These are phyloP conservation scores for Corchorus olitorius DNA, from an alignment of 345 rosid species.

Conservation along the genomic window DNA sequence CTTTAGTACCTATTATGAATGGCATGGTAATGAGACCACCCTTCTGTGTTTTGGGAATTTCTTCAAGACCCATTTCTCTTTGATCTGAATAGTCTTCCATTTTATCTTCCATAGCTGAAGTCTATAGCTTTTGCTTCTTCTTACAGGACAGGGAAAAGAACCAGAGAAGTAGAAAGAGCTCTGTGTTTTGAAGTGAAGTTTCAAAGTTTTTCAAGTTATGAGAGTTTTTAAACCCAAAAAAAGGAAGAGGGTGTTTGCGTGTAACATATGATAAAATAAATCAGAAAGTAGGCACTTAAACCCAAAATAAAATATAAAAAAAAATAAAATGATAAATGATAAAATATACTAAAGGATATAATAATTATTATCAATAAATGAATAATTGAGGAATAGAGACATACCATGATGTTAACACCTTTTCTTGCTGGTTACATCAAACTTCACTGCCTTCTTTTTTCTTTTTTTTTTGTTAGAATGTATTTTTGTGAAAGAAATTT, in stretches of 20 bases:
- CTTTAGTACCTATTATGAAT: slow-evolving; percentile 59
- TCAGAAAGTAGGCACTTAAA: slow-evolving; percentile 7
- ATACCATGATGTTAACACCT: slow-evolving; percentile 33
- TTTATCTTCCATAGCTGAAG: slow-evolving; percentile 32
- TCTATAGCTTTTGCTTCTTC: slow-evolving; percentile 22
- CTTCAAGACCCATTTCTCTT: slow-evolving; percentile 29
- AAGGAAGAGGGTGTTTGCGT: slow-evolving; percentile 7
- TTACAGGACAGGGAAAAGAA: background rate
- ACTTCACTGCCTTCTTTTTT: background rate
- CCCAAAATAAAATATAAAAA: background rate
- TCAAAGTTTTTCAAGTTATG: background rate
- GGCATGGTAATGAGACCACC: slow-evolving; percentile 83
- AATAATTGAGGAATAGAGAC: slow-evolving; percentile 31
- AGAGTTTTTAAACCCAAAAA: slow-evolving; percentile 16
- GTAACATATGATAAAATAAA: slow-evolving; percentile 17
- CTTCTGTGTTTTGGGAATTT: slow-evolving; percentile 29
- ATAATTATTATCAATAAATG: background rate
- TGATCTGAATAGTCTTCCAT: slow-evolving; percentile 43
- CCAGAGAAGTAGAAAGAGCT: slow-evolving; percentile 3
- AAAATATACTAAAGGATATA: background rate
- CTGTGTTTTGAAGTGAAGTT: slow-evolving; percentile 18
- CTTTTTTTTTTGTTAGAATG: background rate
- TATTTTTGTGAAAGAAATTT: background rate
- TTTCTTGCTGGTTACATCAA: slow-evolving; percentile 30
- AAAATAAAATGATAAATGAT: too few relatives aligned